Base-by-base conservation (phyloP, 192 early-diverging fungal genomes). In the Phycomyces blakesleeanus region DNA sequence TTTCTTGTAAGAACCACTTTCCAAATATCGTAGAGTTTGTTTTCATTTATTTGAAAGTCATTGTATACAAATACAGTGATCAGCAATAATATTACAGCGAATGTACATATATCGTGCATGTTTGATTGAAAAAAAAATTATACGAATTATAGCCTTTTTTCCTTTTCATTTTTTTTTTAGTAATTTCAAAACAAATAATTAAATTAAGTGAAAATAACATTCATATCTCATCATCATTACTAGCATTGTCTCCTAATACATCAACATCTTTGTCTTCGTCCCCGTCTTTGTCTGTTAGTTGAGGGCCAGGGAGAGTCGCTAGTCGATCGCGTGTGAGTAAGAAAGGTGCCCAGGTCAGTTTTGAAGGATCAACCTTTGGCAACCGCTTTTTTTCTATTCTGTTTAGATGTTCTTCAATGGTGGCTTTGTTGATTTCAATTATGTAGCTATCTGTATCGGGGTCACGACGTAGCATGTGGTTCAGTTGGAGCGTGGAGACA, bases 271-370 rank as follows among this genome's bases (percentile, higher is more conserved):
- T 15, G 10, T 25, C 16, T 34, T 55, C 53, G 34, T 55, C 53
- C 9, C 15, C n/a, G 27, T 29, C 16, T 34, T 55, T 55, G 27
- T 34, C 34, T 16, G 53, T 55, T 11, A 16, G 20, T 29, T 55
- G 26, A 24, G 53, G 53, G 7, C 53, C 53, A 34, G 34, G 34
- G 1, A 55, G 34, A 2, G 34, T n/a, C n/a, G 53, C 53, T 34
- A 61, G 25, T 20, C 59, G 59, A 27, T 61, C 59, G 18, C 60
- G 24, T 26, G 84, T 85, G 16, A 82, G 77, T 54, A 91, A 60
- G 41, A 87, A 91, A 15, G 89, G 89, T 5, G 87, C 76, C 89
- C 89, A 91, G 38, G 76, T 80, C 25, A 91, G 70, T 51, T 87
- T 87, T 1, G 76, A 66, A 16, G 87, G 69, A 9, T 85, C 82